Evolutionary conservation across 495 filamentous ascomycete genomes (phyloP), one percentile per base, ranked within the genome.

Genomic region (Neurospora sublineolata): DNA sequence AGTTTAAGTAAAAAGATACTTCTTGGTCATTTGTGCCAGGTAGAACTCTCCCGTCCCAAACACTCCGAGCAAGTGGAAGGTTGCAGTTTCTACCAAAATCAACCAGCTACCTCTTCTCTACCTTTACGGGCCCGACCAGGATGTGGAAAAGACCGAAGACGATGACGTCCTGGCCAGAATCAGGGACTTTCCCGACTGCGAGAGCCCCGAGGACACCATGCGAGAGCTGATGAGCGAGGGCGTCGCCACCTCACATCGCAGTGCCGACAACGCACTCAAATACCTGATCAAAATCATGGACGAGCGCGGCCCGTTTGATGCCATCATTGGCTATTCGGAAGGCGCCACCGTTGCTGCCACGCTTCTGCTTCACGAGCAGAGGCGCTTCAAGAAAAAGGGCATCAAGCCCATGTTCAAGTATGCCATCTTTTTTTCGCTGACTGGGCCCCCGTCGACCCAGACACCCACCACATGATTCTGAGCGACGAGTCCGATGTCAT

Each of bases 291-390:
- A 83, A 30, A 80, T 85, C 68, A 84, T 87, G 80, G 79, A 86
- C 12, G 82, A 86, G 71, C 79, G 85, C 11, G 84, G 84, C 0
- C 84, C 84, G 1, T 86, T 85, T 52, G 82, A 85, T 46, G 82
- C 78, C 67, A 84, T 89, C 60, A 85, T 89, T 68, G 87, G 87
- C 0, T 90, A 88, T 70, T 89, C 88, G 0, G 88, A 90, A 72
- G 89, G 89, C 23, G 88, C 87, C 11, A 84, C 83, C 0, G 82
- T 89, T 8, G 89, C 87, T 0, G 84, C 84, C 4, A 86, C 86
- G 2, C 76, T 88, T 16, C 74, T 88, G n/a, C 77, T 87, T 0
- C 84, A 87, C 52, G 86, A 89, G 71, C 79, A 84, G 75, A 79
- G 82, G 18, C 77, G 84, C 18, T 77, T 80, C 23, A 77, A 81